Conservation (phyloP, 805 yeast genomes). For the Ogataea trehaloabstinens region DNA sequence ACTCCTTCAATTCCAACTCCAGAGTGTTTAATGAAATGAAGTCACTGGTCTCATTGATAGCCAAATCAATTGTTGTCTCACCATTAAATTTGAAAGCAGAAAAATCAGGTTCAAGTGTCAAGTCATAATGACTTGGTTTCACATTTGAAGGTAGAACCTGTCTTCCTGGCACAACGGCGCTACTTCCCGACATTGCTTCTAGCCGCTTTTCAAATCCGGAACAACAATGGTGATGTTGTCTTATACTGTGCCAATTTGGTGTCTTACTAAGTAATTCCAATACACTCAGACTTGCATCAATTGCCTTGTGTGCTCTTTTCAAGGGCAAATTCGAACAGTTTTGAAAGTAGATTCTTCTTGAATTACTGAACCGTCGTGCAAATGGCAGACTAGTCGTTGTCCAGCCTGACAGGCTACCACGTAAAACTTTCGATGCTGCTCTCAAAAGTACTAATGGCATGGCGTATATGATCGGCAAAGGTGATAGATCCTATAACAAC, state of each 20-base stretch:
- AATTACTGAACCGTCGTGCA: constrained; percentile 2
- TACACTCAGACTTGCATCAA: background rate
- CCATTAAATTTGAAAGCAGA: constrained; percentile 50
- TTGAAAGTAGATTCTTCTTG: constrained; percentile 1
- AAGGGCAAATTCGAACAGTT: constrained; percentile 2
- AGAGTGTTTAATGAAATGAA: constrained; percentile 45
- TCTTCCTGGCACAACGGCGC: constrained; percentile 22
- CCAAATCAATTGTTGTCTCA: constrained; percentile 48
- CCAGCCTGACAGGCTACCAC: too few species aligned
- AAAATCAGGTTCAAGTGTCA: constrained; percentile 42
- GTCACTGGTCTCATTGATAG: constrained; percentile 43
- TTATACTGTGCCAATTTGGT: too few species aligned
- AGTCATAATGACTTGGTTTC: constrained; percentile 72
- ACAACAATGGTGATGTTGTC: constrained; percentile 13
- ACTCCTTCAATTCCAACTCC: constrained; percentile 27
- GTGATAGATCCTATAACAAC: too few species aligned
- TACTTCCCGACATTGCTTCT: constrained; percentile 6
- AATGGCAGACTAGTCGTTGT: constrained; percentile 4
- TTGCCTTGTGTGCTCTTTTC: background rate
- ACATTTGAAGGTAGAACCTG: constrained; percentile 47
- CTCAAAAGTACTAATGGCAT: too few species aligned
- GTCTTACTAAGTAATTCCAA: too few species aligned
- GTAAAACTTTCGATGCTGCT: too few species aligned
- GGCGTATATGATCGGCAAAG: too few species aligned
- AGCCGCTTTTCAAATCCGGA: constrained; percentile 11